Percentiles rank a stretch among this genome's conserved stretches.
phyloP scores from a whole-genome alignment of 495 filamentous ascomycete species.

The Penicilliopsis zonata region DNA sequence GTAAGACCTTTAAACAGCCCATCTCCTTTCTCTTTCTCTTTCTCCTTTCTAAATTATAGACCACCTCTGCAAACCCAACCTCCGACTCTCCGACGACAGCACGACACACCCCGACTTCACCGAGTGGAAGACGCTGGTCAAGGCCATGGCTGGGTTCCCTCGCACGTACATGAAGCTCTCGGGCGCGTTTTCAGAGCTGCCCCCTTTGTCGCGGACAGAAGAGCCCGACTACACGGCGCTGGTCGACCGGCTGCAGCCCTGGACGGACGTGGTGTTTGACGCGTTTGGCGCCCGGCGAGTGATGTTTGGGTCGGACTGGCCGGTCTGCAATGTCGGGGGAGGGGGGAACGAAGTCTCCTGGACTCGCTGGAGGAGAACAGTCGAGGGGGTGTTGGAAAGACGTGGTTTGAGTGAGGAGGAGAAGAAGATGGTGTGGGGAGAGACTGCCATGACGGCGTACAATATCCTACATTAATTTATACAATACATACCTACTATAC shows the following conservation, averaged over 20 bases:
- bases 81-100: slow-evolving; percentile 27
- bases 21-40: not conserved
- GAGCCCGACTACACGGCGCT: slow-evolving; percentile 26
- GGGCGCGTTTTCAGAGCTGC: slow-evolving; percentile 66
- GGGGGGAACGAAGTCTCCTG: slow-evolving; percentile 39
- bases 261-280: slow-evolving; percentile 54
- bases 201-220: slow-evolving; percentile 23
- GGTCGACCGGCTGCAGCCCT: slow-evolving; percentile 38
- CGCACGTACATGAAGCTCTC: slow-evolving; percentile 81
- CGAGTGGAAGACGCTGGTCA: slow-evolving; percentile 29
- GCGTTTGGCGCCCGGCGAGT: slow-evolving; percentile 57
- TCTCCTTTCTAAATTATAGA: slow-evolving; percentile 32
- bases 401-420: slow-evolving; percentile 44
- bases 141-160: slow-evolving; percentile 39
- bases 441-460: slow-evolving; percentile 56
- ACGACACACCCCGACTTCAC: slow-evolving; percentile 46
- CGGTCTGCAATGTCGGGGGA: slow-evolving; percentile 62
- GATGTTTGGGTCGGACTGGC: slow-evolving; percentile 90
- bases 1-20: slow-evolving; percentile 29
- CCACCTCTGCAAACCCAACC: slow-evolving; percentile 79
- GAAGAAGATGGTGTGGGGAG: slow-evolving; percentile 53
- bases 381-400: slow-evolving; percentile 45
- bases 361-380: slow-evolving; percentile 30
- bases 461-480: too few species aligned
- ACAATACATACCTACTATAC: too few species aligned